Percentiles rank a stretch among this genome's conserved stretches.
These are phyloP conservation scores for Ogataea pignaliae DNA, from an alignment of 805 yeast species.

Conservation along the genomic window DNA sequence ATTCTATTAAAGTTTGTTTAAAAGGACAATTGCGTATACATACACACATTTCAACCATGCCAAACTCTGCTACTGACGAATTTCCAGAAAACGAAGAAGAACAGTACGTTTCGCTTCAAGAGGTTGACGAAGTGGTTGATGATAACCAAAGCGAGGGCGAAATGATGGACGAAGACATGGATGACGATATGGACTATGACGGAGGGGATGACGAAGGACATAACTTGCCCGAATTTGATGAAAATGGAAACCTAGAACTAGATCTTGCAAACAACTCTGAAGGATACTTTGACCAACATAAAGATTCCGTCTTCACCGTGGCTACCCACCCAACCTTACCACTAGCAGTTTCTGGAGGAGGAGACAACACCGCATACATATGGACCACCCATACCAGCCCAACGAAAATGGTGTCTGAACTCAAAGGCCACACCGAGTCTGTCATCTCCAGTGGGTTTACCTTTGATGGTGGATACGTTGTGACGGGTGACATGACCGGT, in stretches of 20 bases:
- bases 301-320: slow-evolving; percentile 82
- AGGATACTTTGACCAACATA: slow-evolving; percentile 84
- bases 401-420: slow-evolving; percentile 70
- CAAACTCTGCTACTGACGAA: too few species aligned
- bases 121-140: slow-evolving; percentile 31
- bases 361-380: slow-evolving; percentile 81
- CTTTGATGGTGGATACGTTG: slow-evolving; percentile 69
- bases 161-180: slow-evolving; percentile 31
- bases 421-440: slow-evolving; percentile 82
- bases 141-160: slow-evolving; percentile 39
- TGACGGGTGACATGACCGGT: slow-evolving; percentile 96
- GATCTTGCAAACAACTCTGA: slow-evolving; percentile 89
- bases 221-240: slow-evolving; percentile 20
- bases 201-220: slow-evolving; percentile 32
- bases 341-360: slow-evolving; percentile 89
- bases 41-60: too few species aligned
- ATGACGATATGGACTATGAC: slow-evolving; percentile 35
- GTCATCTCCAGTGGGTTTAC: slow-evolving; percentile 84
- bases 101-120: slow-evolving; percentile 24
- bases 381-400: slow-evolving; percentile 93
- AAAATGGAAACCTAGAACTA: slow-evolving; percentile 59
- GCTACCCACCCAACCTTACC: slow-evolving; percentile 83
- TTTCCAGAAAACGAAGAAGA: slow-evolving; percentile 20
- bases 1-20: too few species aligned
- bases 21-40: too few species aligned